Base-by-base conservation (phyloP, 2,329 filamentous ascomycete genomes). In the Microcyclosporella mali region DNA sequence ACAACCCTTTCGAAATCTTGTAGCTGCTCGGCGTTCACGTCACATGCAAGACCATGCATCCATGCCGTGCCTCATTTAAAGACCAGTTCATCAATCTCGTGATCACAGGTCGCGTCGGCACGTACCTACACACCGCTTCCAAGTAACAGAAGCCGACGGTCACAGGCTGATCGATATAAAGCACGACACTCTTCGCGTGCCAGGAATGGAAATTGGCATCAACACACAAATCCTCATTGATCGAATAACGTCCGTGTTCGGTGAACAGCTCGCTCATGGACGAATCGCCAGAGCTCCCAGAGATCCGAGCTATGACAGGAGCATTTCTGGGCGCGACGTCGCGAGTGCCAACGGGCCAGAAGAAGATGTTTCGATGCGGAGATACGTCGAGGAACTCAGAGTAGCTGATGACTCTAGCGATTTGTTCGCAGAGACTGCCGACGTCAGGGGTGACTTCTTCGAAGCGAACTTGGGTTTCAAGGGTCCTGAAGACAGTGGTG, bases 121-220 rank as follows among this genome's bases (percentile, higher is more conserved):
- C 53, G 46, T 66, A 69, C 4, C 46, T 66, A 7, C 65, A 61
- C 4, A 69, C 59, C 0, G 66, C 61, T 15, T 64, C 56, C 2
- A 61, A 62, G 55, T 78, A 79, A 8, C 71, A 77, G 51, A 78
- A 72, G 0, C 77, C 76, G 6, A 75, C 71, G 29, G 72, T 70
- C 3, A 68, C 72, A 4, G 75, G 81, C 60, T 84, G 74, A 52
- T 85, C 80, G 49, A 84, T 74, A 60, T 81, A 84, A 15, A 84
- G 72, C 71, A 82, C 75, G 49, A 82, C 82, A 33, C 12, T 33
- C 30, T 12, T 33, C 30, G 18, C 33, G 9, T 77, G 78, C 74
- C 78, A 82, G 0, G 77, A 77, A 63, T 73, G 78, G 0, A 76
- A 74, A 51, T 83, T 83, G 56, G 75, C 74, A 30, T 70, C 72